Evolutionary conservation across 345 rosid species (phyloP), one percentile per base, ranked within the genome.

Genomic region (Conringia planisiliqua): DNA sequence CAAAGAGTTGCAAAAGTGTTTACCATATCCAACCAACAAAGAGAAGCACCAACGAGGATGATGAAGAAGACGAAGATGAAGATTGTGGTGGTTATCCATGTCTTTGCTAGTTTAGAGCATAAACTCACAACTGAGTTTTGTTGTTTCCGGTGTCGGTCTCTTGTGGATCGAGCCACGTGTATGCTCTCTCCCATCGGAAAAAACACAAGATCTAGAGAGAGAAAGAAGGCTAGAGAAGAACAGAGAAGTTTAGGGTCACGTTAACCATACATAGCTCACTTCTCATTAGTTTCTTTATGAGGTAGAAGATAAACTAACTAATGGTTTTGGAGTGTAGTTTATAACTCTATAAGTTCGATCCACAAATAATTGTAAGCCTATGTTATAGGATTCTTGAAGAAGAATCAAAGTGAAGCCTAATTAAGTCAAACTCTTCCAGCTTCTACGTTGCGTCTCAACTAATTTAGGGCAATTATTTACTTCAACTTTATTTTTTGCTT

Each of bases 141-240:
- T 52, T 52, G 33, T 52, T 52, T 52, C 17, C 26, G 58, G 26
- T 26, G 32, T 22, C 66, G 78, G 33, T 24, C 33, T 50, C 55
- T 67, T 61, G 36, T 68, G 50, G 69, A 29, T 36, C 60, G 67
- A 57, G 16, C 61, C 26, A 58, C 52, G 55, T 68, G 62, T 20
- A 0, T 61, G 57, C 24, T 75, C 18, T 75, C 69, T 52, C 56
- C 27, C 74, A 75, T 75, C 55, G 36, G 40, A 44, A 44, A 64
- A 62, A 46, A 54, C 20, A 72, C 12, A 72, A 40, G 55, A 73
- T 20, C 24, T 52, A 56, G 43, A 35, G 51, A 62, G 20, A 14
- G 36, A 62, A 42, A 62, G 46, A 36, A 46, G 36, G 29, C 6
- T 60, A 60, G 65, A 36, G 10, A 20, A 38, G 46, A 60, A 30